These are phyloP conservation scores for Talaromyces funiculosus DNA, from an alignment of 2,329 filamentous ascomycete species.

Conservation along the genomic window DNA sequence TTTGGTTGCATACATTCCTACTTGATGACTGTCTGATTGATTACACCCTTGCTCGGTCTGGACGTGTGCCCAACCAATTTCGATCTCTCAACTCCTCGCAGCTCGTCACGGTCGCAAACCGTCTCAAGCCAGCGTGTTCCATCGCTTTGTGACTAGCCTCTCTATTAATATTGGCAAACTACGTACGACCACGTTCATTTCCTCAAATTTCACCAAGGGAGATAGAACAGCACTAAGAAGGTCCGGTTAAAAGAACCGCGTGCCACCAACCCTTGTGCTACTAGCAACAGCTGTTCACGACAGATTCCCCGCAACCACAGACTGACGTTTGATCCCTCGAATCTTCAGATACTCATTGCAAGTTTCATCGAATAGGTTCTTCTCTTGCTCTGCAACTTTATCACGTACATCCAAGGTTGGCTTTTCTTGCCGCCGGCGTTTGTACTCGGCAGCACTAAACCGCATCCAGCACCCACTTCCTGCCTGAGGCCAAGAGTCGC, in stretches of 20 bases:
- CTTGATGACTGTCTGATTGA: not conserved
- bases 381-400: not conserved
- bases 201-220: not conserved
- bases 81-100: not conserved
- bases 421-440: conserved; percentile 4
- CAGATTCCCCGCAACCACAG: not conserved
- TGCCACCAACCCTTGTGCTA: conserved; percentile 4
- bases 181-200: not conserved
- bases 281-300: not conserved
- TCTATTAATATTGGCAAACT: not conserved
- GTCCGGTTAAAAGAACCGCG: not conserved
- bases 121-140: not conserved
- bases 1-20: not conserved
- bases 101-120: not conserved
- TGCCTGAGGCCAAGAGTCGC: conserved; percentile 1
- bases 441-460: conserved; percentile 5
- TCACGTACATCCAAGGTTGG: not conserved
- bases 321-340: too few relatives aligned
- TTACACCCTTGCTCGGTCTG: not conserved
- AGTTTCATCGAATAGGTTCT: not conserved
- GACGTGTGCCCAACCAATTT: not conserved
- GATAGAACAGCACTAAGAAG: not conserved
- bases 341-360: not conserved
- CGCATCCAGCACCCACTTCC: not conserved
- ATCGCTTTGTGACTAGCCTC: too few relatives aligned